phyloP scores from a whole-genome alignment of 106 monocot species.

The Dendrobium nobile region DNA sequence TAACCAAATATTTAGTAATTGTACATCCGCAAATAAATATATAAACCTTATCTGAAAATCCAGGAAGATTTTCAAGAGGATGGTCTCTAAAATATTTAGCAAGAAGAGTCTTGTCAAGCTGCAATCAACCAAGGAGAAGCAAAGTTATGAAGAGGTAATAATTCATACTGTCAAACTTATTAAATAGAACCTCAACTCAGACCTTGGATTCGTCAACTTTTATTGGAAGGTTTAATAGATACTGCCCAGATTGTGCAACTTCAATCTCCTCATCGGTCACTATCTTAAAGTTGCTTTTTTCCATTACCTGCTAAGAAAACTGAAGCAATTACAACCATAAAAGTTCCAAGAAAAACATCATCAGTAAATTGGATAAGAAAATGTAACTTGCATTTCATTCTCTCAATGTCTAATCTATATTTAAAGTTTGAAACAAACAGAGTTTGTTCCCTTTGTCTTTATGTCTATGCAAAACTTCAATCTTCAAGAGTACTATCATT shows the following conservation, averaged over 20 bases:
- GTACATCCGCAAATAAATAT: not conserved
- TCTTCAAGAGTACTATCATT: not conserved
- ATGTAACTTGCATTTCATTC: not conserved
- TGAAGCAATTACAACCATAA: not conserved
- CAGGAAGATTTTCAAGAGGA: slow-evolving; percentile 74
- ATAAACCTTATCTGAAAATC: slow-evolving; percentile 82
- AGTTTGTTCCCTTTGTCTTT: not conserved
- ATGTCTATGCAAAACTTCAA: not conserved
- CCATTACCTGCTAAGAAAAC: slow-evolving; percentile 62
- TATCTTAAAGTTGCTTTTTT: slow-evolving; percentile 89
- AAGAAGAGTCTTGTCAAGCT: slow-evolving; percentile 76
- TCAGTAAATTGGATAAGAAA: not conserved
- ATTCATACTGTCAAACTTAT: not conserved
- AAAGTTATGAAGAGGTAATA: slow-evolving; percentile 3
- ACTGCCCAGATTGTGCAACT: slow-evolving; percentile 81
- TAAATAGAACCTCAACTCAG: not conserved
- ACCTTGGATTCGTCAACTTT: slow-evolving; percentile 99
- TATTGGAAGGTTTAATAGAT: slow-evolving; percentile 94
- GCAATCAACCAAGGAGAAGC: slow-evolving; percentile 12
- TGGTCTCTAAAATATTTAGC: slow-evolving; percentile 75
- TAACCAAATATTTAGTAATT: slow-evolving; percentile 1
- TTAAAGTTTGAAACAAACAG: not conserved
- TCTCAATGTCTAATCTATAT: not conserved
- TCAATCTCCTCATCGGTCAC: slow-evolving; percentile 87
- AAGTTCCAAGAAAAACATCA: not conserved